These are phyloP conservation scores for Gossypium bickii DNA, from an alignment of 345 rosid species.

Conservation along the genomic window DNA sequence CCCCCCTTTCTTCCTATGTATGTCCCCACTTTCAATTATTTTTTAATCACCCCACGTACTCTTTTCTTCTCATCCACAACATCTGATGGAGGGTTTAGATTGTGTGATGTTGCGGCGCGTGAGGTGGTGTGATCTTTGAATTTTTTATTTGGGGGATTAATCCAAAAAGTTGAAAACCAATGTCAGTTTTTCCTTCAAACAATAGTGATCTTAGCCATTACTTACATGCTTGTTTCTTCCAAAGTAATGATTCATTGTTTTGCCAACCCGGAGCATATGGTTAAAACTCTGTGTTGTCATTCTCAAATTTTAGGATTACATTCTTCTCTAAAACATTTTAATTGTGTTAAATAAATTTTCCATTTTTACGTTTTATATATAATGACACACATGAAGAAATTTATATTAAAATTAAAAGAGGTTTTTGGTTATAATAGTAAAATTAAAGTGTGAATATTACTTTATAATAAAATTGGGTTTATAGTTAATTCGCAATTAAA, in stretches of 20 bases:
- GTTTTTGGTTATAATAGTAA: too few relatives aligned
- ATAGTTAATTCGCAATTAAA: too few relatives aligned
- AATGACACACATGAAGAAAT: too few relatives aligned
- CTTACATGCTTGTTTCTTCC: background rate
- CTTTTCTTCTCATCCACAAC: background rate
- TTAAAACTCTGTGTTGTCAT: too few relatives aligned
- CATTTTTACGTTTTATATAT: too few relatives aligned
- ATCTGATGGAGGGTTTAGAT: background rate
- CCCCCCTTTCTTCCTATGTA: background rate
- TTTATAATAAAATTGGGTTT: too few relatives aligned
- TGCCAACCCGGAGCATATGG: too few relatives aligned
- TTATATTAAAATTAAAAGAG: too few relatives aligned
- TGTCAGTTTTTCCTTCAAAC: background rate
- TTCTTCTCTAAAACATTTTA: too few relatives aligned
- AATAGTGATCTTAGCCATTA: background rate
- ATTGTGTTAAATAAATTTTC: too few relatives aligned
- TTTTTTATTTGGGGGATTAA: background rate
- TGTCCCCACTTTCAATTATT: background rate
- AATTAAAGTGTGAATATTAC: too few relatives aligned
- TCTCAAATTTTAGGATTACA: too few relatives aligned
- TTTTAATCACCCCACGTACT: background rate
- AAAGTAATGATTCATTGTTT: background rate
- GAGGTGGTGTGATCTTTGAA: background rate
- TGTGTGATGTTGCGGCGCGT: background rate
- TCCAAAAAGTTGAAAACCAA: background rate